Conservation (phyloP, 148 eudicot species). For the Rhododendron kiyosumense region DNA sequence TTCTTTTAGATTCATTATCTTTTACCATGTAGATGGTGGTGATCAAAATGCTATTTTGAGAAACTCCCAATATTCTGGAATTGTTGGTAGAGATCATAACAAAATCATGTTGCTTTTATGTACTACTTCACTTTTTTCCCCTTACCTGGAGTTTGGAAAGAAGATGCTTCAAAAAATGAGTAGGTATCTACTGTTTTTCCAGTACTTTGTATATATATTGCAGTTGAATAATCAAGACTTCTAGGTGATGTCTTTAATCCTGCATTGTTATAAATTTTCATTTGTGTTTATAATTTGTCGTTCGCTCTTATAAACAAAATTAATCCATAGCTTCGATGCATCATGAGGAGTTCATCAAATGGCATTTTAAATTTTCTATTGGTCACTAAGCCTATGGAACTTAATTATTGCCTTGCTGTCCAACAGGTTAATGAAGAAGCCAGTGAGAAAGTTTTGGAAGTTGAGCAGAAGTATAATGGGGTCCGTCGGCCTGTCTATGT, state of each 20-base stretch:
- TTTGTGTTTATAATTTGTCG: background rate
- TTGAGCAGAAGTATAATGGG: slow-evolving; percentile 79
- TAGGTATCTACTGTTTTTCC: background rate
- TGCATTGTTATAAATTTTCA: background rate
- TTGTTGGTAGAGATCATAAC: background rate
- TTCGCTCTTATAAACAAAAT: background rate
- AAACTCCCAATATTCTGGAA: background rate
- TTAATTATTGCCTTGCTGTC: background rate
- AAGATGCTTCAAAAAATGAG: background rate
- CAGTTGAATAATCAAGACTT: background rate
- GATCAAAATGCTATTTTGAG: background rate
- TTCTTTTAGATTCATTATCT: background rate
- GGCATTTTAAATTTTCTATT: background rate
- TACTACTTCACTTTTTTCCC: background rate
- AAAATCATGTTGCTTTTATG: background rate
- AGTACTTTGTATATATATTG: background rate
- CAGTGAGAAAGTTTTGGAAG: slow-evolving; percentile 66
- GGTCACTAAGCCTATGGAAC: background rate
- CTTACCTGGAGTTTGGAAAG: background rate
- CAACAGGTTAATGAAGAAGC: slow-evolving; percentile 82
- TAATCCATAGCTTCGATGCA: background rate
- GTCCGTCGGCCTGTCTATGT: slow-evolving; percentile 67
- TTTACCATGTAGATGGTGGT: background rate
- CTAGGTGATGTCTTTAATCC: background rate
- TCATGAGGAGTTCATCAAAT: background rate